These are phyloP conservation scores for Citrus inodora DNA, from an alignment of 345 rosid species.

Conservation along the genomic window DNA sequence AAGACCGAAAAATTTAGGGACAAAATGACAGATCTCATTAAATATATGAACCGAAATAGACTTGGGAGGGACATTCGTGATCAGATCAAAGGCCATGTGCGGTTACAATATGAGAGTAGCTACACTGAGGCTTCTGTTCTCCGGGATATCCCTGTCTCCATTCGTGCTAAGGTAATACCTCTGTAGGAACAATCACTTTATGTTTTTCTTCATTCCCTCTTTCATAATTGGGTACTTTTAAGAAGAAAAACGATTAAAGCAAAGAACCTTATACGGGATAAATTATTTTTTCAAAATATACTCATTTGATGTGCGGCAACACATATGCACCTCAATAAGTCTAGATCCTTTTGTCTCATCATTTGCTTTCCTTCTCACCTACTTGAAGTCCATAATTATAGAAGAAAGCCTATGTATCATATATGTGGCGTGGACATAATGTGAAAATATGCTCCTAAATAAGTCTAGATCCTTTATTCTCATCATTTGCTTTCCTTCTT, in stretches of 20 bases:
- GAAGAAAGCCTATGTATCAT: neutral
- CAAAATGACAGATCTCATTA: constrained; percentile 83
- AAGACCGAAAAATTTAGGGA: constrained; percentile 94
- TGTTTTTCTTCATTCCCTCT: neutral
- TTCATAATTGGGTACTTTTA: neutral
- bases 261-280: neutral
- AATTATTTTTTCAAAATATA: neutral
- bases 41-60: constrained; percentile 82
- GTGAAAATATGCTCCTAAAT: too few relatives aligned
- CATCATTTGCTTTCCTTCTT: too few relatives aligned
- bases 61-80: constrained; percentile 64
- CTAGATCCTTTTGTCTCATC: neutral
- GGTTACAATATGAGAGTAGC: constrained; percentile 78
- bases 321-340: neutral
- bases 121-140: constrained; percentile 77
- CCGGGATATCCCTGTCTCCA: constrained; percentile 82
- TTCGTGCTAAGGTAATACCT: constrained; percentile 78
- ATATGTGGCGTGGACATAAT: too few relatives aligned
- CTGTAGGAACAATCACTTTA: neutral
- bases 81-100: constrained; percentile 75
- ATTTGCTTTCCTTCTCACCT: neutral
- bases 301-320: neutral
- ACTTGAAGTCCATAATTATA: neutral
- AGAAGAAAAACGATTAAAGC: neutral
- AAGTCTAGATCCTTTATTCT: too few relatives aligned